Evolutionary conservation across 176 grass and related monocot species (phyloP), one percentile per base, ranked within the genome.

Genomic region (Paspalum vaginatum): DNA sequence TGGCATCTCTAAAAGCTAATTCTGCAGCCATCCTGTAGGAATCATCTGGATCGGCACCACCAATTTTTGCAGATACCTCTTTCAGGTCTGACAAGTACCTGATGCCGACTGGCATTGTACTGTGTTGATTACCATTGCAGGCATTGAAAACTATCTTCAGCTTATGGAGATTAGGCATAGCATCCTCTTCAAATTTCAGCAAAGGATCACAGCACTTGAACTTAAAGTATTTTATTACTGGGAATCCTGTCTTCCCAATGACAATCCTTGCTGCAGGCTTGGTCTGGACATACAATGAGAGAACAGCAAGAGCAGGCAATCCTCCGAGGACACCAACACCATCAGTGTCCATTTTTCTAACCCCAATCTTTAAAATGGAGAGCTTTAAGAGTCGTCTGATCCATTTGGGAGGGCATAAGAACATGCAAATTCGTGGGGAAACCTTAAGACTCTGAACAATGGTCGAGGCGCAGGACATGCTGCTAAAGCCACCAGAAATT

Each of bases 141-240:
- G 16, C 37, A 37, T 11, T 44, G 70, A 83, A 83, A 26, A 17
- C 38, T 20, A 83, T 21, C 22, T 56, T 65, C 38, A 83, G 70
- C 32, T 74, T 74, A 16, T 0, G 9, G 7, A 82, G 69, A 74
- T 82, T 82, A 44, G 69, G 58, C 80, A 82, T 82, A 3, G 69
- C 27, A 18, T 0, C 32, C 0, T 17, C 47, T 58, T 74, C 58
- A 18, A 64, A 74, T 61, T 38, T 37, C 42, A 64, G 9, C 9
- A 7, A 53, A 62, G 79, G 58, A 1, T 64, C 69, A 44, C 46
- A 27, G 14, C 46, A 74, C 59, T 5, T 65, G 37, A 80, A 59
- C 16, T 21, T 80, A 21, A 83, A 45, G 59, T 74, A 74, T 13
- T 55, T 74, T 16, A 83, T 38, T 65, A 26, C 48, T 0, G 15